Evolutionary conservation across 768 basidiomycete genomes (phyloP).

Genomic region (Filobasidium floriforme): DNA sequence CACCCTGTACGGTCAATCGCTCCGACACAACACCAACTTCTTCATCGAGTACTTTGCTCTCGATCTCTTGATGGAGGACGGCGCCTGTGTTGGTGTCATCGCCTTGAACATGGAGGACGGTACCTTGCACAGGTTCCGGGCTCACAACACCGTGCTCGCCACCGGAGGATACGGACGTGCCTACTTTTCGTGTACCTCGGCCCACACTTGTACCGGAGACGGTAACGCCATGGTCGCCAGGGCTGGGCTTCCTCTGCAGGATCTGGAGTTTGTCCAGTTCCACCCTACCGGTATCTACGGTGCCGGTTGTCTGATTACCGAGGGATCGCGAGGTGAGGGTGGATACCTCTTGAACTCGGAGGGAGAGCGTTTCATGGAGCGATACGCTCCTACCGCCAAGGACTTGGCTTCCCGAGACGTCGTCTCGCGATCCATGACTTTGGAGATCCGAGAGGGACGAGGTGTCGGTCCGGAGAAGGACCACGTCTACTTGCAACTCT

Average conservation of each 20-base stretch:
- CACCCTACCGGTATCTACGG: conserved; percentile 99
- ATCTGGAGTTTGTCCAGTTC: conserved; percentile 99
- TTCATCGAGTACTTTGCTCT: conserved; percentile 99
- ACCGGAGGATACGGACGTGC: conserved; percentile 97
- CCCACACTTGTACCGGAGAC: conserved; percentile 97
- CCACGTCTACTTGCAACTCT: conserved; percentile 91
- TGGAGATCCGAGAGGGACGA: conserved; percentile 96
- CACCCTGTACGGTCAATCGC: conserved; percentile 97
- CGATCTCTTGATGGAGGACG: conserved; percentile 96
- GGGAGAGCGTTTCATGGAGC: conserved; percentile 99
- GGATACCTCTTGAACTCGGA: conserved; percentile 96
- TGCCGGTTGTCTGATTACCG: conserved; percentile 96
- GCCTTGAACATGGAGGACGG: conserved; percentile 99
- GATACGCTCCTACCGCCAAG: conserved; percentile 98
- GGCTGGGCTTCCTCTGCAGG: conserved; percentile 92
- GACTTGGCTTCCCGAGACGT: conserved; percentile 99
- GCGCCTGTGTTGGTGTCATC: conserved; percentile 98
- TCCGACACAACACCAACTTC: conserved; percentile 98
- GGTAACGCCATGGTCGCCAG: conserved; percentile 98
- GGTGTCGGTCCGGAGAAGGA: conserved; percentile 98
- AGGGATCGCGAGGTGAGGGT: conserved; percentile 98
- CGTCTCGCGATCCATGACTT: conserved; percentile 97
- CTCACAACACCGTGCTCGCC: conserved; percentile 96
- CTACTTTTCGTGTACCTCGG: conserved; percentile 95
- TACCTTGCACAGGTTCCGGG: conserved; percentile 93